Conservation (phyloP, 192 early-diverging fungal genomes). For the Spizellomyces punctatus region DNA sequence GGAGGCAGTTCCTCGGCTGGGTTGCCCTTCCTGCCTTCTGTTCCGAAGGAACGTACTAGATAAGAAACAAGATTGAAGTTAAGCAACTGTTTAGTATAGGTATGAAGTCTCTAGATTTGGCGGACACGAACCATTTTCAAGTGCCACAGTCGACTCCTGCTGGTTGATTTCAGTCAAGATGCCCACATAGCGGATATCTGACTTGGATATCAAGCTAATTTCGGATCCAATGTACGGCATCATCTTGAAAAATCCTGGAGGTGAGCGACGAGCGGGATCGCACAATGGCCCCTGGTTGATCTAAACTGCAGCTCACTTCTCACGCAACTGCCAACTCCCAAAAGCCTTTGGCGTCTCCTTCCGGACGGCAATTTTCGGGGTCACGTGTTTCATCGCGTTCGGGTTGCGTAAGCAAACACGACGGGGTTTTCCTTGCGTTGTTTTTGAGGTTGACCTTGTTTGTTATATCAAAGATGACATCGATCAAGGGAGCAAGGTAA, state of each 20-base stretch:
- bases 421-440: no score
- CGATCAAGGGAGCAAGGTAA: no score
- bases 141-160: slow-evolving; percentile 82
- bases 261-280: no score
- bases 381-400: no score
- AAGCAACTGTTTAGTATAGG: slow-evolving; percentile 10
- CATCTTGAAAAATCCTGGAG: slow-evolving; percentile 5
- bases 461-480: no score
- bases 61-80: slow-evolving; percentile 2
- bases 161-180: slow-evolving; percentile 86
- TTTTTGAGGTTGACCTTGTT: no score
- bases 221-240: slow-evolving; percentile 50
- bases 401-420: no score
- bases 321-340: no score
- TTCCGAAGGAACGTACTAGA: slow-evolving; percentile 89
- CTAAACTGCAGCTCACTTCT: no score
- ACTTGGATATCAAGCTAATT: slow-evolving; percentile 80
- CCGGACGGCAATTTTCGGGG: no score
- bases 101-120: not conserved
- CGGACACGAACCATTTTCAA: slow-evolving; percentile 72
- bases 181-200: slow-evolving; percentile 90
- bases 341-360: no score
- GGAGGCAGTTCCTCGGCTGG: slow-evolving; percentile 84
- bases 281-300: no score
- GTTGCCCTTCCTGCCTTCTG: slow-evolving; percentile 83